Conservation (phyloP, 306 rosid species). For the Cyclanthera cordifolia region DNA sequence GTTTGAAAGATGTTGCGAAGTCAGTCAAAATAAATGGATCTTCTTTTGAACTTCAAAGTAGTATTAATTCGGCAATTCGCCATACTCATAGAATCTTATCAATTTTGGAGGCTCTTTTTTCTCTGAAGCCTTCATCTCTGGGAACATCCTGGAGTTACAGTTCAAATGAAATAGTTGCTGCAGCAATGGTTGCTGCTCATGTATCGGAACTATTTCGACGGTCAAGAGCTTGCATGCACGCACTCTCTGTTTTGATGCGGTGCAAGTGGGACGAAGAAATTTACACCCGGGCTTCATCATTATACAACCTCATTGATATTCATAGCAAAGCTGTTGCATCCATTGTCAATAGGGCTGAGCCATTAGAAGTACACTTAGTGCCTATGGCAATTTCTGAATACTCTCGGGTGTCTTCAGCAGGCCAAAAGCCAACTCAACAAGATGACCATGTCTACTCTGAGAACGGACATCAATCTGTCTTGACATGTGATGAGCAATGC, state of each 20-base stretch:
- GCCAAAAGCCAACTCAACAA: constrained; percentile 32
- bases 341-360: constrained; percentile 82
- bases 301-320: constrained; percentile 83
- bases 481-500: constrained; percentile 20
- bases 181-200: constrained; percentile 99
- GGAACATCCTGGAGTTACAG: constrained; percentile 97
- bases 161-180: constrained; percentile 96
- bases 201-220: constrained; percentile 84
- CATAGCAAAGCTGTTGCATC: constrained; percentile 92
- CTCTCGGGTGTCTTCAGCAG: constrained; percentile 26
- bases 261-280: constrained; percentile 92
- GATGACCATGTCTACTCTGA: constrained; percentile 36
- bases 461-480: constrained; percentile 37
- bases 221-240: constrained; percentile 98
- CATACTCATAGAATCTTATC: constrained; percentile 81
- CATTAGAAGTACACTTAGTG: constrained; percentile 70
- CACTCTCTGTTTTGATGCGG: constrained; percentile 78
- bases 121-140: constrained; percentile 83
- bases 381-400: constrained; percentile 42
- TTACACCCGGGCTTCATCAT: constrained; percentile 70
- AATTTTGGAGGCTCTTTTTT: constrained; percentile 86
- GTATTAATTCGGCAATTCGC: constrained; percentile 64
- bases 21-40: constrained; percentile 51
- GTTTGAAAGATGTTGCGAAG: constrained; percentile 33
- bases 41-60: constrained; percentile 42